phyloP scores from a whole-genome alignment of 179 eudicot genomes.

The Spergularia azorica region DNA sequence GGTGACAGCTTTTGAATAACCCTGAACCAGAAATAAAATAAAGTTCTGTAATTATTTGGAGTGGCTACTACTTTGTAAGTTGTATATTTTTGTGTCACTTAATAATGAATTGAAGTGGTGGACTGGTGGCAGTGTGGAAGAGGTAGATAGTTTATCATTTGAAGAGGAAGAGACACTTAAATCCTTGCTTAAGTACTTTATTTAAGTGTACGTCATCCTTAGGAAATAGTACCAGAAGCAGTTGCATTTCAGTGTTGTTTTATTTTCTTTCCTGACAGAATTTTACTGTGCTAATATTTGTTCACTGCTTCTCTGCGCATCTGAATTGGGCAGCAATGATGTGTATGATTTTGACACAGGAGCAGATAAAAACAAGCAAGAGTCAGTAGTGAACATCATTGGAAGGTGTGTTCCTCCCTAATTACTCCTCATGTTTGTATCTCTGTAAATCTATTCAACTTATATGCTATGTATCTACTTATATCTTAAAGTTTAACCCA shows the following conservation, averaged over 20 bases:
- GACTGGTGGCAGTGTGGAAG: background rate
- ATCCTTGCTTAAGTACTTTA: background rate
- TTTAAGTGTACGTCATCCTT: background rate
- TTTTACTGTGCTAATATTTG: conserved; percentile 5
- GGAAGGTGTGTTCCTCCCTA: conserved; percentile 52
- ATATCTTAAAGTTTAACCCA: background rate
- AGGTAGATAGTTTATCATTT: background rate
- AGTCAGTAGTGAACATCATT: conserved; percentile 83
- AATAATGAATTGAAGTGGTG: background rate
- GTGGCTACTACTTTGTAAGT: background rate
- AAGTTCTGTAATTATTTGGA: background rate
- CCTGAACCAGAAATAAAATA: background rate
- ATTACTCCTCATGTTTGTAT: background rate
- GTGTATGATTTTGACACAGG: conserved; percentile 99
- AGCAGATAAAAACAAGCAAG: conserved; percentile 90
- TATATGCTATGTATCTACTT: background rate
- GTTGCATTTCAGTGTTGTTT: background rate
- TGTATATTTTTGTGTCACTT: background rate
- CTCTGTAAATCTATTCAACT: background rate
- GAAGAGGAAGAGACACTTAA: background rate
- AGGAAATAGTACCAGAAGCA: background rate
- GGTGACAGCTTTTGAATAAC: background rate
- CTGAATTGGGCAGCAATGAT: conserved; percentile 78
- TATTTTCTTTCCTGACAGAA: conserved; percentile 1
- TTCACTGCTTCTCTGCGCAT: conserved; percentile 28